Base-by-base conservation (phyloP, 2,329 filamentous ascomycete species). In the Knufia fluminis region DNA sequence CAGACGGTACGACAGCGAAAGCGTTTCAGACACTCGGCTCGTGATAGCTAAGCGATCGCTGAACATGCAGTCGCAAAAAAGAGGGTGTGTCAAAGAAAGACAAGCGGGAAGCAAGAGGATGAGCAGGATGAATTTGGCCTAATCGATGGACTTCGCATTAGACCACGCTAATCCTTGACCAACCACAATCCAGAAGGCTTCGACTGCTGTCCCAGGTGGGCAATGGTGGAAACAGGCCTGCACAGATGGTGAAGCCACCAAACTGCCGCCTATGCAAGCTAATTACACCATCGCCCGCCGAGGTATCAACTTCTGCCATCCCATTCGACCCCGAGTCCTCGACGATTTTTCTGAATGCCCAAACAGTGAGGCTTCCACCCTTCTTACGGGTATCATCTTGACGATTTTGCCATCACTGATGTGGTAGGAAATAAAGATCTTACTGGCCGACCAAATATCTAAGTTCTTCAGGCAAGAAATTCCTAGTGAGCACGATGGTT, bases 271-370 rank as follows among this genome's bases (percentile, higher is more conserved):
- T 39, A 48, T 28, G 33, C 33, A 48, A 24, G 33, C 45, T 48
- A 48, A 39, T 46, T 17, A 36, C 44, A 46, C 44, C 44, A 46
- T 46, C 45, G 16, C 19, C 31, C 2, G 35, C 32, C 45, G 31
- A 38, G 45, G n/a, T 2, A 31, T 48, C 24, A 22, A 28, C 32
- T 40, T 48, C 23, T 48, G 22, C 35, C 16, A 38, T 26, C 7
- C 45, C 35, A 48, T 48, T 48, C 45, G 45, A 31, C 10, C 6
- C 45, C n/a, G 12, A 9, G 28, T 31, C 22, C 14, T 28, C 19
- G 24, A 22, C 43, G 28, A 40, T 23, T 31, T 28, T 39, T 26
- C n/a, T 26, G 19, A 48, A 31, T 48, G 45, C 45, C 45, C 33
- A 48, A 48, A 19, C 6, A 48, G 33, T 48, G 45, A 48, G 45